These are phyloP conservation scores for Phytopythium delawarense DNA, from an alignment of 352 stramenopile species.

Conservation along the genomic window DNA sequence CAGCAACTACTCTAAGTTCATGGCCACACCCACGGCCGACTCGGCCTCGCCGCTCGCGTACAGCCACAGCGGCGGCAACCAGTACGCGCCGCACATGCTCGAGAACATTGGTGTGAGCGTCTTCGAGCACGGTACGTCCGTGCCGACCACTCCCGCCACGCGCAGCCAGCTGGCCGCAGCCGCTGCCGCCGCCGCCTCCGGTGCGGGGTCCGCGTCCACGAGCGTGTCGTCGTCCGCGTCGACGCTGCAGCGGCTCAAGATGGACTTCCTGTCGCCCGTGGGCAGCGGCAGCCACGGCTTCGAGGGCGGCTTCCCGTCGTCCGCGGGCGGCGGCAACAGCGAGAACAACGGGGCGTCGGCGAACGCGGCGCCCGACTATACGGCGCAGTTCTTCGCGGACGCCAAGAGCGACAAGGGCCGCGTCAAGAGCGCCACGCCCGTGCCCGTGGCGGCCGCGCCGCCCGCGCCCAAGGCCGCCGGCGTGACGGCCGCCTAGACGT, in stretches of 20 bases:
- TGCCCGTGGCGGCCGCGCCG: slow-evolving; percentile 9
- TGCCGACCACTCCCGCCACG: slow-evolving; percentile 12
- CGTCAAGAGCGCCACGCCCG: slow-evolving; percentile 21
- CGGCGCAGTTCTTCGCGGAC: slow-evolving; percentile 66
- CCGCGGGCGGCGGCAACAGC: slow-evolving; percentile 16
- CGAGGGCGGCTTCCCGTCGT: slow-evolving; percentile 20
- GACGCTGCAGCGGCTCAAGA: slow-evolving; percentile 46
- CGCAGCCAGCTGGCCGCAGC: slow-evolving; percentile 19
- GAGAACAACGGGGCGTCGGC: slow-evolving; percentile 10
- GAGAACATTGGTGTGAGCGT: slow-evolving; percentile 61
- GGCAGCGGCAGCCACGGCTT: slow-evolving; percentile 26
- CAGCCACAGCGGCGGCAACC: slow-evolving; percentile 37
- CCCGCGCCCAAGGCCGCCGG: slow-evolving; percentile 37
- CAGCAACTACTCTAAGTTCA: slow-evolving; percentile 74
- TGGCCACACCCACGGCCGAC: slow-evolving; percentile 36
- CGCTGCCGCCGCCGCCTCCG: slow-evolving; percentile 20
- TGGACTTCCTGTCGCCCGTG: slow-evolving; percentile 41
- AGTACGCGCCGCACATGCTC: slow-evolving; percentile 40
- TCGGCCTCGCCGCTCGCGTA: slow-evolving; percentile 43
- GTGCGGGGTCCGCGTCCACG: slow-evolving; percentile 5
- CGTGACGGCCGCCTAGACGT: slow-evolving; percentile 36
- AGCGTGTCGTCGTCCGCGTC: not conserved
- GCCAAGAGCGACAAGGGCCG: slow-evolving; percentile 42
- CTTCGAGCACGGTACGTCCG: slow-evolving; percentile 45
- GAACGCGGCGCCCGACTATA: slow-evolving; percentile 43